Evolutionary conservation across 2,329 filamentous ascomycete genomes (phyloP).

Genomic region (Camptophora hylomeconis): DNA sequence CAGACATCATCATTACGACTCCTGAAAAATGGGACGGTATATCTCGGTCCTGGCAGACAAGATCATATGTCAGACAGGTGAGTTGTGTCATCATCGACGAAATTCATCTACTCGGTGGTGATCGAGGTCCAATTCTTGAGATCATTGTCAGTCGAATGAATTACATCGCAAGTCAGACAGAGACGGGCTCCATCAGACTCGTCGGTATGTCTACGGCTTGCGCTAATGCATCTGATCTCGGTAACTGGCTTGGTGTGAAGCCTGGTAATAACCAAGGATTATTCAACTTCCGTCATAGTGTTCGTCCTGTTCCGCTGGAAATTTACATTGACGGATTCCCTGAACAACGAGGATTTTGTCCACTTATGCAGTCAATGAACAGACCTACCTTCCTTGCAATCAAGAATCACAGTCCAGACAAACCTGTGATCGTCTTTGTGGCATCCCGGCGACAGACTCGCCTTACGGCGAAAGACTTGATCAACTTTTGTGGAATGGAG

Average conservation of each 20-base stretch:
- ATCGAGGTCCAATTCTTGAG: constrained; percentile 92
- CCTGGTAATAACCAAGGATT: constrained; percentile 50
- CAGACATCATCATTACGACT: constrained; percentile 95
- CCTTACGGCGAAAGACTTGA: constrained; percentile 86
- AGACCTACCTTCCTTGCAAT: constrained; percentile 91
- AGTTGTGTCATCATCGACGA: constrained; percentile 97
- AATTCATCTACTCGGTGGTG: constrained; percentile 91
- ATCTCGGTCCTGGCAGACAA: constrained; percentile 94
- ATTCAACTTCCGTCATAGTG: constrained; percentile 96
- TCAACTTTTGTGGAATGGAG: constrained; percentile 97
- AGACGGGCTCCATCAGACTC: constrained; percentile 77
- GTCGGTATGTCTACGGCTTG: constrained; percentile 99
- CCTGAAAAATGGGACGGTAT: constrained; percentile 99
- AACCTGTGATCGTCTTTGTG: constrained; percentile 97
- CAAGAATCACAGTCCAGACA: constrained; percentile 89
- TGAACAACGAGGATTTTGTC: constrained; percentile 87
- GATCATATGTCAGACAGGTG: constrained; percentile 89
- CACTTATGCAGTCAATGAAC: constrained; percentile 99
- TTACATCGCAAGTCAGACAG: constrained; percentile 90
- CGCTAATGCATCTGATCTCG: constrained; percentile 86
- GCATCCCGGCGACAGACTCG: constrained; percentile 90
- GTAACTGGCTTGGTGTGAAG: constrained; percentile 94
- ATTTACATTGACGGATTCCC: constrained; percentile 97
- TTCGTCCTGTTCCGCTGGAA: constrained; percentile 87
- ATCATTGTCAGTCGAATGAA: constrained; percentile 95